A percentile compares a stretch with the other conserved stretches of the same genome.
phyloP scores from a whole-genome alignment of 306 rosid genomes.

The Begonia peltatifolia region DNA sequence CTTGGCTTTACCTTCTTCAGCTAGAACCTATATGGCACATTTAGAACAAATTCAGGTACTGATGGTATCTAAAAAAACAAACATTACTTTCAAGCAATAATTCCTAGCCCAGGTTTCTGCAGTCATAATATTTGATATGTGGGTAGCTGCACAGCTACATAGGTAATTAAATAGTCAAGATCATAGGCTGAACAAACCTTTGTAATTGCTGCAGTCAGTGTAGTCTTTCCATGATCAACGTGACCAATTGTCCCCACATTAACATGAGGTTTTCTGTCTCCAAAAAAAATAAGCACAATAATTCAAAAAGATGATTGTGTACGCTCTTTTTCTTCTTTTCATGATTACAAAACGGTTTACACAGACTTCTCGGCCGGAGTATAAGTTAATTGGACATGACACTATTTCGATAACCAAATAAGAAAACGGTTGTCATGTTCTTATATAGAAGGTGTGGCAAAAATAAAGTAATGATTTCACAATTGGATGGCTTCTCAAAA shows the following conservation, averaged over 20 bases:
- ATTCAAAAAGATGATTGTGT: too few species aligned
- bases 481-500: too few species aligned
- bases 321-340: too few species aligned
- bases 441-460: too few species aligned
- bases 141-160: not conserved
- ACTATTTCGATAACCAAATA: too few species aligned
- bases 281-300: conserved; percentile 2
- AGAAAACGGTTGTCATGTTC: too few species aligned
- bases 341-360: too few species aligned
- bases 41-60: conserved; percentile 4
- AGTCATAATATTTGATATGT: not conserved
- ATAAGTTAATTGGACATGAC: too few species aligned
- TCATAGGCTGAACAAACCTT: conserved; percentile 41
- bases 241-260: conserved; percentile 94
- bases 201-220: conserved; percentile 92
- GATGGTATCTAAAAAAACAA: not conserved
- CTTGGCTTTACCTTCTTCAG: conserved; percentile 92
- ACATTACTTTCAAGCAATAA: not conserved
- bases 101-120: not conserved
- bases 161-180: not conserved
- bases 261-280: conserved; percentile 77
- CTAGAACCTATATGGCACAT: conserved; percentile 36
- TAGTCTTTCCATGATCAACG: conserved; percentile 94
- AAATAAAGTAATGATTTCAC: too few species aligned
- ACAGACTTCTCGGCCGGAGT: too few species aligned